Conservation (phyloP, 2,329 filamentous ascomycete genomes). For the Cytospora chrysosperma region DNA sequence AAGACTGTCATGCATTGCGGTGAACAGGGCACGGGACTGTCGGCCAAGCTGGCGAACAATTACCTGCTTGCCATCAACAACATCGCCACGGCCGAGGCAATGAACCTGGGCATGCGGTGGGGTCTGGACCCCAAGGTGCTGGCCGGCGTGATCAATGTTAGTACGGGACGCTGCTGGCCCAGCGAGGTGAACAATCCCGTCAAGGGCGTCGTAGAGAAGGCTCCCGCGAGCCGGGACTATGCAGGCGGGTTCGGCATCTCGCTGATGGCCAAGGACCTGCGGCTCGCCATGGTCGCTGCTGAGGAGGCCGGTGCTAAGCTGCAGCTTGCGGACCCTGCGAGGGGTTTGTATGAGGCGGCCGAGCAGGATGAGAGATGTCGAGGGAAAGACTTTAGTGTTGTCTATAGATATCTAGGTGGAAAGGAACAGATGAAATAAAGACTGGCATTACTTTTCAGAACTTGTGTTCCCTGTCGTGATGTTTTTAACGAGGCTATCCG, state of each 20-base stretch:
- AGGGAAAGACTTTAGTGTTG: slow-evolving; percentile 77
- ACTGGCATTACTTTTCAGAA: background rate
- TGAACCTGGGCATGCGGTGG: slow-evolving; percentile 63
- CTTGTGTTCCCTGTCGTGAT: background rate
- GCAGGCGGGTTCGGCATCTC: slow-evolving; percentile 73
- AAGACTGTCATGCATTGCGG: slow-evolving; percentile 84
- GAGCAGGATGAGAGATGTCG: slow-evolving; percentile 60
- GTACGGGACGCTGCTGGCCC: slow-evolving; percentile 94
- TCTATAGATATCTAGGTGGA: slow-evolving; percentile 69
- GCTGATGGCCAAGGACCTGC: slow-evolving; percentile 79
- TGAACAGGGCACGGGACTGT: slow-evolving; percentile 77
- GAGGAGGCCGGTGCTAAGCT: slow-evolving; percentile 64
- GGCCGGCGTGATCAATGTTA: slow-evolving; percentile 85
- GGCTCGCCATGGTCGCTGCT: slow-evolving; percentile 71
- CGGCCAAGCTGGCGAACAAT: slow-evolving; percentile 95
- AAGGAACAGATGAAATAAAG: slow-evolving; percentile 41
- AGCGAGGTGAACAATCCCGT: slow-evolving; percentile 96
- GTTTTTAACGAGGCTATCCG: too few species aligned
- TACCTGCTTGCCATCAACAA: slow-evolving; percentile 95
- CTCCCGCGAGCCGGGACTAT: slow-evolving; percentile 76
- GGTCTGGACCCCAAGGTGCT: slow-evolving; percentile 64
- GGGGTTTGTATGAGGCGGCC: slow-evolving; percentile 65
- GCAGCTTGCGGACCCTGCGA: slow-evolving; percentile 62
- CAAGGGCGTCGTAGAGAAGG: slow-evolving; percentile 72
- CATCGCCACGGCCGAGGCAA: slow-evolving; percentile 66